Evolutionary conservation across 2,329 filamentous ascomycete species (phyloP).

Genomic region (Cryphonectria radicalis): DNA sequence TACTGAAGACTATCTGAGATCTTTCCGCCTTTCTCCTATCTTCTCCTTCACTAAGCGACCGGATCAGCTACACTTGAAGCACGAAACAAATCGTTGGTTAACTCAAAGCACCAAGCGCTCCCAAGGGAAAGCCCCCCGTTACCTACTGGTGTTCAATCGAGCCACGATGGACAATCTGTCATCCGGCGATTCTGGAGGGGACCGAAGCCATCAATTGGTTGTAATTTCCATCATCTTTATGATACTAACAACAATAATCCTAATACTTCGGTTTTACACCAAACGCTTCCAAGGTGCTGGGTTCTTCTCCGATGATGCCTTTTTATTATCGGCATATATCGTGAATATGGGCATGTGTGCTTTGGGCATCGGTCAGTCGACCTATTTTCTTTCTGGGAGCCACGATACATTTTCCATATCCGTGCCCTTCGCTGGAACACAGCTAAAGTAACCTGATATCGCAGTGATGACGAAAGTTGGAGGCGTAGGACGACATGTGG

Average conservation of each 20-base stretch:
- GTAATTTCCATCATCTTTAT: slow-evolving; percentile 33
- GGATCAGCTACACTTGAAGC: not conserved
- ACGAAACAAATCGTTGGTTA: not conserved
- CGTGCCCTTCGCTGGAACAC: not conserved
- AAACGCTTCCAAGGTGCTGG: slow-evolving; percentile 29
- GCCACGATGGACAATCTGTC: slow-evolving; percentile 4
- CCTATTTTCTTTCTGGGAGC: not conserved
- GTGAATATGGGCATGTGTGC: slow-evolving; percentile 34
- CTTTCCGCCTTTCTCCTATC: not conserved
- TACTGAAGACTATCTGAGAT: not conserved
- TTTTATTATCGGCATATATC: slow-evolving; percentile 31
- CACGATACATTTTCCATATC: not conserved
- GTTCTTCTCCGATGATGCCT: slow-evolving; percentile 31
- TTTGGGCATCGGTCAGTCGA: slow-evolving; percentile 30
- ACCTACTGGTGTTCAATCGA: not conserved
- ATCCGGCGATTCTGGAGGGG: not conserved
- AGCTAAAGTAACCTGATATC: not conserved
- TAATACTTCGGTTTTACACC: slow-evolving; percentile 31
- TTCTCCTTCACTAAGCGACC: not conserved
- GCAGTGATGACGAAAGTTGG: slow-evolving; percentile 34
- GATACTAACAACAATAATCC: slow-evolving; percentile 28
- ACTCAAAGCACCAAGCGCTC: not conserved
- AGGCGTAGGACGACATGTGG: slow-evolving; percentile 35
- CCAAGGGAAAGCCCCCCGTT: not conserved
- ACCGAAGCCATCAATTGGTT: slow-evolving; percentile 24